Percentiles rank a stretch among this genome's conserved stretches.
Evolutionary conservation across 2,329 filamentous ascomycete genomes (phyloP).

Genomic region (Epichloe hybrida): DNA sequence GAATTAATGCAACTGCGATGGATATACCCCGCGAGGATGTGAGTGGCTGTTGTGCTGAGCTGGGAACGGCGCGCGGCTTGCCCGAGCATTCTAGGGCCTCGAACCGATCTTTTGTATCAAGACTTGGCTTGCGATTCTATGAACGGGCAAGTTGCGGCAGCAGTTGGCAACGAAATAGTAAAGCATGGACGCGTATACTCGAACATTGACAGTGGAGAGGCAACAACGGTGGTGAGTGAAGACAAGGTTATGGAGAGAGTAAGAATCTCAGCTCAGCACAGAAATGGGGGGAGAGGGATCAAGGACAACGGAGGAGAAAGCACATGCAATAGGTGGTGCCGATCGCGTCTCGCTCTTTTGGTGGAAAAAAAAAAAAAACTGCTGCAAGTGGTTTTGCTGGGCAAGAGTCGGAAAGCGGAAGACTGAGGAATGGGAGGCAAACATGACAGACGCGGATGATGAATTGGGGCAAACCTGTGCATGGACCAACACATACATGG

Average conservation of each 20-base stretch:
- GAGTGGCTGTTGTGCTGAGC: slow-evolving; percentile 22
- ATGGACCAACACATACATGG: slow-evolving; percentile 9
- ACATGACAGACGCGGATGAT: slow-evolving; percentile 14
- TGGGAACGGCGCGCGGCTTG: slow-evolving; percentile 9
- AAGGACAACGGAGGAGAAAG: slow-evolving; percentile 4
- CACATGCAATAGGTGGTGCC: background rate
- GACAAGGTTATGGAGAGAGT: slow-evolving; percentile 9
- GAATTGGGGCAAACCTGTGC: slow-evolving; percentile 13
- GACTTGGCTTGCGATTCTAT: background rate
- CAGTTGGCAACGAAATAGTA: slow-evolving; percentile 3
- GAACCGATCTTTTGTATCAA: background rate
- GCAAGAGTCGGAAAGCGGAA: background rate
- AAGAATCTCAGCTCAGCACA: background rate
- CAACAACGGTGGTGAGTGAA: slow-evolving; percentile 12
- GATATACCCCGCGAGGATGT: slow-evolving; percentile 28
- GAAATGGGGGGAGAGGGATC: background rate
- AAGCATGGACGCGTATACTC: slow-evolving; percentile 3
- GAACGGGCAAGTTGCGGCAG: slow-evolving; percentile 1
- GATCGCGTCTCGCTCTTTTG: slow-evolving; percentile 6
- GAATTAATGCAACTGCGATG: slow-evolving; percentile 26
- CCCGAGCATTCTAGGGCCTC: background rate
- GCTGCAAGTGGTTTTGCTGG: slow-evolving; percentile 12
- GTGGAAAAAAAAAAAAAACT: background rate
- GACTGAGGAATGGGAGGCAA: slow-evolving; percentile 11
- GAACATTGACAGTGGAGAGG: slow-evolving; percentile 18